Conservation (phyloP, 768 basidiomycete genomes). For the Hygrocybe punicea region DNA sequence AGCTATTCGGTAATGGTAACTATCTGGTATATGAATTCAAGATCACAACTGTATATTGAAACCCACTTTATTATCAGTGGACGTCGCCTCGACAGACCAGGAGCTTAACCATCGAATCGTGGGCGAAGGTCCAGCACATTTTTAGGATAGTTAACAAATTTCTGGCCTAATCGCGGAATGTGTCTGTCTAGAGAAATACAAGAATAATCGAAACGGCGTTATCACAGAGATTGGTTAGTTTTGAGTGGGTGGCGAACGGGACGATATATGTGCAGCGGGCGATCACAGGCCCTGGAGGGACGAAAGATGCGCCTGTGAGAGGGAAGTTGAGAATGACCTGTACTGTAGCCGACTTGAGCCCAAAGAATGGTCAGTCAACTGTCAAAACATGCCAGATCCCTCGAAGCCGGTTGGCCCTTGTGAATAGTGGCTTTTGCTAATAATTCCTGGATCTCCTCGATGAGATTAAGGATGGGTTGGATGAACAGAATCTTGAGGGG, state of each 20-base stretch:
- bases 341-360: background rate
- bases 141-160: slow-evolving; percentile 4
- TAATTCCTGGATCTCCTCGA: too few relatives aligned
- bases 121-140: slow-evolving; percentile 12
- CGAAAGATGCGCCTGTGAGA: too few relatives aligned
- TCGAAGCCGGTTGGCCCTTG: slow-evolving; percentile 4
- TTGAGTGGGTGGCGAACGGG: background rate
- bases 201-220: background rate
- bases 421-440: too few relatives aligned
- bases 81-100: slow-evolving; percentile 11
- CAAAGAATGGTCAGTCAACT: background rate
- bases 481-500: slow-evolving; percentile 3
- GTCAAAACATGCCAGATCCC: slow-evolving; percentile 1
- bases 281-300: background rate
- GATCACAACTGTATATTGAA: slow-evolving; percentile 2
- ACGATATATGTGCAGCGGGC: slow-evolving; percentile 2
- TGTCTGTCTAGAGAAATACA: background rate
- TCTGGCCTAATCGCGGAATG: background rate
- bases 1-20: too few relatives aligned
- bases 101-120: slow-evolving; percentile 7
- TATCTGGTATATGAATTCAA: too few relatives aligned
- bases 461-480: background rate
- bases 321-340: too few relatives aligned
- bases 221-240: background rate
- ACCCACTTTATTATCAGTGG: slow-evolving; percentile 1